Percentiles rank a stretch among this genome's conserved stretches.
Evolutionary conservation across 208 protist species (phyloP).

Genomic region (Leishmania aethiopica): DNA sequence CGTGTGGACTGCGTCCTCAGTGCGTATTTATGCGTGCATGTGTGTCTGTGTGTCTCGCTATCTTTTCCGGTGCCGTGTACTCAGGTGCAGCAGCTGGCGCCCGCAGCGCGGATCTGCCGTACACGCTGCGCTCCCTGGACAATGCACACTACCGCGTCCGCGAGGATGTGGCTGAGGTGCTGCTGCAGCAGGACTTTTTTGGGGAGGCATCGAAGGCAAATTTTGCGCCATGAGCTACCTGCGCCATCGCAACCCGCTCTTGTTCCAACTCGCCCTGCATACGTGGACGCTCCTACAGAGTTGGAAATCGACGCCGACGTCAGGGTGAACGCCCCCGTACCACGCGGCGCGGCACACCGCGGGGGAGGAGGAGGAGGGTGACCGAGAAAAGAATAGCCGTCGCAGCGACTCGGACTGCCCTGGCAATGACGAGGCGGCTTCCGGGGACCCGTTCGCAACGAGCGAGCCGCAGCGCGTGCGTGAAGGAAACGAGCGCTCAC

Average conservation of each 20-base stretch:
- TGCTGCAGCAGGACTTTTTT: constrained; percentile 36
- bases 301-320: no score
- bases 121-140: constrained; percentile 20
- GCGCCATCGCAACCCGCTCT: constrained; percentile 32
- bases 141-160: constrained; percentile 14
- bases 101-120: constrained; percentile 16
- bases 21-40: neutral
- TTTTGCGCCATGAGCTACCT: constrained; percentile 31
- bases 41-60: constrained; percentile 5
- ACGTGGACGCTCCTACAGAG: constrained; percentile 13
- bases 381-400: no score
- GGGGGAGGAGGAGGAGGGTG: neutral
- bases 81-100: constrained; percentile 4
- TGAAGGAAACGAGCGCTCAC: no score
- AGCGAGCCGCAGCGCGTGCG: no score
- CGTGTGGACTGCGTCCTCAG: neutral
- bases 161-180: constrained; percentile 27
- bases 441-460: no score
- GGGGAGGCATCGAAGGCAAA: constrained; percentile 25
- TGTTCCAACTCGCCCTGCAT: constrained; percentile 35
- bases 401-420: no score
- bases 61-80: constrained; percentile 9
- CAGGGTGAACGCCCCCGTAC: neutral
- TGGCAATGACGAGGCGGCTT: no score
- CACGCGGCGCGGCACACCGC: no score